These are phyloP conservation scores for Cryptosporidium xiaoi DNA, from an alignment of 169 alveolate genomes.

Conservation along the genomic window DNA sequence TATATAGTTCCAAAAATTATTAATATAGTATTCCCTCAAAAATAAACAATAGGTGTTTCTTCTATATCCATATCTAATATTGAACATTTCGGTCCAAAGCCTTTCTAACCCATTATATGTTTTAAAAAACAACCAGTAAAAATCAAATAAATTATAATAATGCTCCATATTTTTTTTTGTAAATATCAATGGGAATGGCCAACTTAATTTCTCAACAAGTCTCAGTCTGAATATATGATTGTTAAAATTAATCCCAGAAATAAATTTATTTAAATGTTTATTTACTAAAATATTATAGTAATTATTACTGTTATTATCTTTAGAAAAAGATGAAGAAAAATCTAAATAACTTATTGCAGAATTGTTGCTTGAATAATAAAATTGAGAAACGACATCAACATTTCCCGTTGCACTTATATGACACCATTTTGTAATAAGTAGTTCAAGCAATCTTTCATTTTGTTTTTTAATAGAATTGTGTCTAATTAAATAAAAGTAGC, in stretches of 20 bases:
- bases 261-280: conserved; percentile 10
- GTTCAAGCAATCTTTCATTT: not conserved
- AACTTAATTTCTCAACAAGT: conserved; percentile 13
- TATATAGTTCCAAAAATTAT: conserved; percentile 46
- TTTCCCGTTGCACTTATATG: conserved; percentile 32
- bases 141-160: conserved; percentile 61
- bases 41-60: not conserved
- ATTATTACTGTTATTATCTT: not conserved
- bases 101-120: conserved; percentile 38
- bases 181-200: conserved; percentile 47
- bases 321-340: not conserved
- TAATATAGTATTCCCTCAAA: not conserved
- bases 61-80: conserved; percentile 50
- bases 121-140: conserved; percentile 43
- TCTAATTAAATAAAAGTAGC: conserved; percentile 22
- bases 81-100: conserved; percentile 50
- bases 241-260: conserved; percentile 21
- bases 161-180: conserved; percentile 64
- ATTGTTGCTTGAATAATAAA: not conserved
- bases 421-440: conserved; percentile 36
- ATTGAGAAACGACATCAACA: conserved; percentile 19
- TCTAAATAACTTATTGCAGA: too few species aligned
- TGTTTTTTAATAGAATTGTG: not conserved
- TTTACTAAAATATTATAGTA: conserved; percentile 7
- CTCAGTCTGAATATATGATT: conserved; percentile 45